Evolutionary conservation across 495 filamentous ascomycete genomes (phyloP), one percentile per base, ranked within the genome.

Genomic region (Trichoderma reesei): DNA sequence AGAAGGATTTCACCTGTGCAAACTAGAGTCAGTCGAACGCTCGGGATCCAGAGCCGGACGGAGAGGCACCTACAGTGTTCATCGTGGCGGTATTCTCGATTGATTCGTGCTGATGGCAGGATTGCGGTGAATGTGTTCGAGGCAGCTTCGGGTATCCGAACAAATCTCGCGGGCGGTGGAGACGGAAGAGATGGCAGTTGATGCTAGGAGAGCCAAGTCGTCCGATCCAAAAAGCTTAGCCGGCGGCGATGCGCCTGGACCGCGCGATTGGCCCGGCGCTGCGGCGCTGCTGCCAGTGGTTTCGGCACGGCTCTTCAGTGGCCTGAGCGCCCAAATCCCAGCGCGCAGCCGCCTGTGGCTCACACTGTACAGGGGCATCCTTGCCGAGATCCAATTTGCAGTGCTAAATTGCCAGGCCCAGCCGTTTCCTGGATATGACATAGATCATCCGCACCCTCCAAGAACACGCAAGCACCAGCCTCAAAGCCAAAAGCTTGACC

Each of bases 1-100:
- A 86, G 72, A 86, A 86, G 41, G 84, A 86, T 74, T 79, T 84
- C 61, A 81, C 76, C 83, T 86, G 65, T 20, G n/a, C 9, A 61
- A 59, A 42, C 41, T 63, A 73, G 65, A 74, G 73, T 59, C 9
- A 38, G 56, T 31, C 18, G 59, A 48, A 8, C 44, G 16, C 36
- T 31, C 16, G 5, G 16, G 16, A 54, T 14, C 38, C 36, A 31
- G 10, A 4, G 41, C 41, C 11, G 42, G 42, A 63, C 41, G 1
- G 33, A 59, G 8, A 36, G 37, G 11, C 39, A 59, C 75, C 67
- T 64, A 76, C 75, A 20, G 73, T 77, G 63, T 77, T 77, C 75
- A 77, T 77, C 11, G 60, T 69, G n/a, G 16, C 41, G 36, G 16
- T 61, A n/a, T n/a, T n/a, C n/a, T n/a, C n/a, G n/a, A n/a, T n/a